Evolutionary conservation across 495 filamentous ascomycete species (phyloP), one percentile per base, ranked within the genome.

Genomic region (Letharia columbiana): DNA sequence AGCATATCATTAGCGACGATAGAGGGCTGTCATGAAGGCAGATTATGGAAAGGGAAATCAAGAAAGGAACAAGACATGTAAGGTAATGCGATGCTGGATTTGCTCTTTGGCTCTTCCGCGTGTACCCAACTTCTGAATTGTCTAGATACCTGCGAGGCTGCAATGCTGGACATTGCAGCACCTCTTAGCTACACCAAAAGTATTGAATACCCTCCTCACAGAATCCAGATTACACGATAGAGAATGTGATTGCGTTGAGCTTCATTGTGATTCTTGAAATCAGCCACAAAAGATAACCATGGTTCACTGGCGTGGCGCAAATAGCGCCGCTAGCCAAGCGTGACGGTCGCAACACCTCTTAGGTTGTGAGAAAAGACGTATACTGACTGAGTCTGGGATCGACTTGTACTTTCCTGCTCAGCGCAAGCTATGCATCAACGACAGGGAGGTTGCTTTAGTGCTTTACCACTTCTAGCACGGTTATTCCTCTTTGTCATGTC

Each of bases 401-500:
- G 20, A 23, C 4, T 7, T 49, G 6, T 49, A 9, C 17, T 23
- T 49, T n/a, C 45, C 23, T 49, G 20, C 45, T 49, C 20, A n/a
- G 18, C 45, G 45, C 45, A 2, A 49, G 20, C 45, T 49, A 49
- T 18, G 45, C 45, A 49, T 23, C 45, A 49, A 18, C 17, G 20
- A 49, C 20, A 9, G 20, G 40, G 40, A 42, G 40, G 6, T 42
- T 10, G 2, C 12, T 5, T 2, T 8, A 10, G 2, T 42, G 9
- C 40, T 42, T 5, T 9, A 42, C 2, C 11, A 11, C 37, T 8
- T 39, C 37, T 15, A 18, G 18, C n/a, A 50, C 47, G 12, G 33
- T 68, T 47, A 68, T 50, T 60, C 42, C 44, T 17, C 9, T 65
- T 47, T 42, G 33, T 69, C 71, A 66, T 68, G 59, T 20, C 41